Conservation (phyloP, 2,329 filamentous ascomycete species). For the Coniochaeta sp. region DNA sequence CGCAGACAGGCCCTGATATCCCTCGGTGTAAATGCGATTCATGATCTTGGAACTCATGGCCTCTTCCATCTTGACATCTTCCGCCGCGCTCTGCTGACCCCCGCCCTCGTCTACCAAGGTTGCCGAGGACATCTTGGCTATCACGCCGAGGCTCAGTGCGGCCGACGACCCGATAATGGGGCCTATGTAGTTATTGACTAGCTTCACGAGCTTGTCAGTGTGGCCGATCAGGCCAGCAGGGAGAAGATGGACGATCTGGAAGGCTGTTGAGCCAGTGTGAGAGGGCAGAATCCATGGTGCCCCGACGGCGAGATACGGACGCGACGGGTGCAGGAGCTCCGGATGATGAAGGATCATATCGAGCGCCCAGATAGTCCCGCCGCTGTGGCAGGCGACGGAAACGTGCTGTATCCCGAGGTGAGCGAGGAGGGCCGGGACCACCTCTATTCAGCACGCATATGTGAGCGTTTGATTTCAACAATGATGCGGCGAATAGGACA, state of each 20-base stretch:
- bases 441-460: neutral
- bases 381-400: constrained; percentile 20
- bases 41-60: constrained; percentile 10
- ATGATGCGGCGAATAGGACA: neutral
- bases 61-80: constrained; percentile 13
- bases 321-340: constrained; percentile 15
- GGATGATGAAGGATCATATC: constrained; percentile 21
- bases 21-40: constrained; percentile 15
- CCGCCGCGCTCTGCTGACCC: neutral
- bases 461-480: constrained; percentile 12
- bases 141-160: constrained; percentile 3
- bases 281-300: constrained; percentile 23
- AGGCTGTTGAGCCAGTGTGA: constrained; percentile 13
- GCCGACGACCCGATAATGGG: constrained; percentile 9
- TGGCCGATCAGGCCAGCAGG: constrained; percentile 13
- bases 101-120: neutral
- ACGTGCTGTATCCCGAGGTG: constrained; percentile 24
- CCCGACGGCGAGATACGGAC: constrained; percentile 19
- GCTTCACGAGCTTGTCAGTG: constrained; percentile 12
- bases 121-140: neutral
- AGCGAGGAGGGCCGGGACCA: constrained; percentile 21
- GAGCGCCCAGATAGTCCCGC: constrained; percentile 22
- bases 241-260: constrained; percentile 14
- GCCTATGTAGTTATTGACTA: constrained; percentile 13
- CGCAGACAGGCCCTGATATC: constrained; percentile 16